A percentile compares a stretch with the other conserved stretches of the same genome.
Evolutionary conservation across 2,329 filamentous ascomycete genomes (phyloP).

Genomic region (Botrytis fragariae): DNA sequence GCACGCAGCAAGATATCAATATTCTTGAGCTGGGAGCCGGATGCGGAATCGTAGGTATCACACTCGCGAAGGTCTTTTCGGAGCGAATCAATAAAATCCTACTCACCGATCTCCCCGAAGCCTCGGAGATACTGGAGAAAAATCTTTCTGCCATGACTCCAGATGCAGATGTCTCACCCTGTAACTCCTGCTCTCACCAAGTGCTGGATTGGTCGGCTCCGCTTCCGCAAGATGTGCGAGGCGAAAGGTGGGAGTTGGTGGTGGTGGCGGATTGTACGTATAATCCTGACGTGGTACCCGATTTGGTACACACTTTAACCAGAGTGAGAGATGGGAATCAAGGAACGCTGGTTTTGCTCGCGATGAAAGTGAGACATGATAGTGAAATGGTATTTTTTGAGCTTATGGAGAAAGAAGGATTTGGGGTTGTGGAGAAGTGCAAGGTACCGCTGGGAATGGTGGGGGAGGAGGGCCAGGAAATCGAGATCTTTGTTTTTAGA

Average conservation of each 20-base stretch:
- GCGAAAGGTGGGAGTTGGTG: slow-evolving; percentile 53
- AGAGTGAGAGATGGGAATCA: slow-evolving; percentile 26
- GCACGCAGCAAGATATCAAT: slow-evolving; percentile 40
- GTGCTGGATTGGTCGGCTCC: slow-evolving; percentile 63
- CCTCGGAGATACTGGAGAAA: slow-evolving; percentile 55
- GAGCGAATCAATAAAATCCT: slow-evolving; percentile 44
- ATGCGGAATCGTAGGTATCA: slow-evolving; percentile 66
- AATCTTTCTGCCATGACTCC: slow-evolving; percentile 43
- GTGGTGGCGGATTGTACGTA: slow-evolving; percentile 72
- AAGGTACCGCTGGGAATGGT: slow-evolving; percentile 29
- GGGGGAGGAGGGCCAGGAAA: slow-evolving; percentile 33
- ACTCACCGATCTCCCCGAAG: slow-evolving; percentile 66
- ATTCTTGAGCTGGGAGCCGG: slow-evolving; percentile 66
- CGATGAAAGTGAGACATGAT: slow-evolving; percentile 65
- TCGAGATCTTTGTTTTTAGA: slow-evolving; percentile 35
- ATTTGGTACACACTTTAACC: slow-evolving; percentile 57
- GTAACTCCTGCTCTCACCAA: slow-evolving; percentile 39
- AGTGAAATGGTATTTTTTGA: slow-evolving; percentile 66
- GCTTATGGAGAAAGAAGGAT: slow-evolving; percentile 46
- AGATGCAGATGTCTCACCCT: not conserved
- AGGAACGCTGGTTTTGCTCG: slow-evolving; percentile 48
- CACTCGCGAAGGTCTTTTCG: slow-evolving; percentile 45
- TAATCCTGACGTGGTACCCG: slow-evolving; percentile 64
- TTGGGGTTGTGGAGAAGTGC: slow-evolving; percentile 26
- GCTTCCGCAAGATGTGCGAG: slow-evolving; percentile 39